phyloP scores from a whole-genome alignment of 2,329 filamentous ascomycete species.

The Exophiala aquamarina region DNA sequence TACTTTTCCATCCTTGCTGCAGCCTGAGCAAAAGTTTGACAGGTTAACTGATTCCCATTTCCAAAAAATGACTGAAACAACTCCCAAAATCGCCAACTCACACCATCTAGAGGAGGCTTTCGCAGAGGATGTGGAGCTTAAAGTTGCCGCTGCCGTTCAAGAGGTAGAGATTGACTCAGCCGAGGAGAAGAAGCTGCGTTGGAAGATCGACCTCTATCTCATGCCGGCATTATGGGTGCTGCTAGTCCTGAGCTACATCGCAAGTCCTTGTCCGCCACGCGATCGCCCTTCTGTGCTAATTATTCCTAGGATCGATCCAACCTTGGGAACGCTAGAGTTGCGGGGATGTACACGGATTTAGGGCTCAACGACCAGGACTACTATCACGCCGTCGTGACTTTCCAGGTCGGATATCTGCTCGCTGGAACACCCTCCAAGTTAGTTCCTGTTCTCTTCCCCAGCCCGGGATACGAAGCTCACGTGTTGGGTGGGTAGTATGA shows the following conservation, averaged over 20 bases:
- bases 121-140: not conserved
- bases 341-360: conserved; percentile 64
- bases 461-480: not conserved
- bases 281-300: not conserved
- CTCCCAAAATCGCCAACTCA: not conserved
- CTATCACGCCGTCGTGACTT: conserved; percentile 65
- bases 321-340: conserved; percentile 67
- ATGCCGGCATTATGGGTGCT: conserved; percentile 65
- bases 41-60: no score
- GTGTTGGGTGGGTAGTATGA: not conserved
- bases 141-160: not conserved
- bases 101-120: not conserved
- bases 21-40: no score
- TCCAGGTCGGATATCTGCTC: conserved; percentile 71
- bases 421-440: conserved; percentile 67
- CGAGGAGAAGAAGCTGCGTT: conserved; percentile 58
- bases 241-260: conserved; percentile 71
- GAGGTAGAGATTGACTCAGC: conserved; percentile 53
- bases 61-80: no score
- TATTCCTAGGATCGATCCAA: conserved; percentile 55
- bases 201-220: conserved; percentile 66
- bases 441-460: not conserved
- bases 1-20: no score
- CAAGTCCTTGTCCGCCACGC: not conserved
- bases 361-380: conserved; percentile 63